A percentile compares a stretch with the other conserved stretches of the same genome.
Evolutionary conservation across 2,329 filamentous ascomycete genomes (phyloP).

Genomic region (Fusarium sp.): DNA sequence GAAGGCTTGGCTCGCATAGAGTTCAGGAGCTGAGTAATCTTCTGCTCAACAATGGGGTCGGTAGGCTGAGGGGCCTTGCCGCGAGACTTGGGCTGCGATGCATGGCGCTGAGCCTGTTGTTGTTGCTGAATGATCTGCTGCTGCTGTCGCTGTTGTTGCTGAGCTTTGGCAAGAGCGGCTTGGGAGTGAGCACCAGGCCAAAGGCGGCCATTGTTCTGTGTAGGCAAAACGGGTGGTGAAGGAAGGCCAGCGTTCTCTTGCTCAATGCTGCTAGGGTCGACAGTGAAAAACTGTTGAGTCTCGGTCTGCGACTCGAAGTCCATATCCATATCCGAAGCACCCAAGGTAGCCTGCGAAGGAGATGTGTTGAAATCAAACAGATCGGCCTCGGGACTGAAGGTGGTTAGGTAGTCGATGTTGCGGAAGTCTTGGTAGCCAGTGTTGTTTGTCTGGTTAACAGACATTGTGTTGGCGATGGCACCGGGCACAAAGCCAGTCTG

Average conservation of each 20-base stretch:
- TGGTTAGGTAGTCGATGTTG: constrained; percentile 61
- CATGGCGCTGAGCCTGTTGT: constrained; percentile 59
- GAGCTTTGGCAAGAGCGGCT: constrained; percentile 79
- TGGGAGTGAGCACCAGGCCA: constrained; percentile 96
- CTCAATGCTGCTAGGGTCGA: constrained; percentile 80
- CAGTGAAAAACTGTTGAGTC: constrained; percentile 72
- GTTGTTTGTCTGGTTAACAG: constrained; percentile 73
- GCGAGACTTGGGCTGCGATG: constrained; percentile 57
- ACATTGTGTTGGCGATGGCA: constrained; percentile 81
- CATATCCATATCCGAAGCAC: constrained; percentile 73
- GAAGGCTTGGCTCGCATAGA: constrained; percentile 84
- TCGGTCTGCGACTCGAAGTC: constrained; percentile 56
- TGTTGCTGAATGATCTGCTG: constrained; percentile 65
- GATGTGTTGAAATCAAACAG: constrained; percentile 78
- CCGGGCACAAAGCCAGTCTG: constrained; percentile 92
- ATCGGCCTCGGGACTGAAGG: constrained; percentile 69
- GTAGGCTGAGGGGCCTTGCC: constrained; percentile 61
- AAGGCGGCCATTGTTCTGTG: constrained; percentile 72
- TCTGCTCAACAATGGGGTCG: constrained; percentile 85
- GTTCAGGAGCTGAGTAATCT: constrained; percentile 90
- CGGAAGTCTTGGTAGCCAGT: constrained; percentile 62
- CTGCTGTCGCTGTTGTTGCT: constrained; percentile 73
- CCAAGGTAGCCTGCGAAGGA: constrained; percentile 68
- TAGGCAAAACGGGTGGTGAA: constrained; percentile 56
- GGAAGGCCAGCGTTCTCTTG: constrained; percentile 59